Evolutionary conservation across 371 early-diverging fungal genomes (phyloP), one percentile per base, ranked within the genome.

Genomic region (Caulochytrium protostelioides): DNA sequence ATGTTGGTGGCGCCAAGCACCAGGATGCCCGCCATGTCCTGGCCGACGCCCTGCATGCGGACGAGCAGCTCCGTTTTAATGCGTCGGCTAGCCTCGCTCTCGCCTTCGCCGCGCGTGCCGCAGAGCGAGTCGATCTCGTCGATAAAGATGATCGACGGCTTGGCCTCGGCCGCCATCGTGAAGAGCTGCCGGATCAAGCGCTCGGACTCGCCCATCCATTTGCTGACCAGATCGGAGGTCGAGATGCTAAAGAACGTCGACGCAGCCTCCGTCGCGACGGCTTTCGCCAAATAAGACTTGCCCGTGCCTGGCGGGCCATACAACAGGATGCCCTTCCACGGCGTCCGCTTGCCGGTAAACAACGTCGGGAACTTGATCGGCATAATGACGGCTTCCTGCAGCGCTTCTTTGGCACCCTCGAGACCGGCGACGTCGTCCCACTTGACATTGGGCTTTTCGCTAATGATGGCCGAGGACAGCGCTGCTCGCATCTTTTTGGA

Each of bases 251-350:
- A 86, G 52, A 95, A 95, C 9, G 92, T 89, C 1, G 91, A 74
- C 28, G 81, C 69, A 25, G 91, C 83, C 48, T 95, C 92, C 1
- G 90, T 90, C 1, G 97, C 94, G 8, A 95, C 85, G 0, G 92
- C 94, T 52, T 89, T 91, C 17, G 97, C 95, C 38, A 99, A 65
- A 44, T 80, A 85, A 9, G 95, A 82, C 63, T 98, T 94, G 44
- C 98, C 91, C 0, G 98, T 91, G 47, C 97, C 94, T 14, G 98
- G 98, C 20, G 94, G 94, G 52, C 98, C 99, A 55, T 95, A 97
- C 18, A 98, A 54, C 32, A 98, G 58, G 39, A 99, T 95, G 14
- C 98, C 97, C 39, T 76, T 62, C 82, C 97, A 97, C 23, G 99
- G 98, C 36, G 76, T 75, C 47, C 97, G 74, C 57, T 60, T 61